Base-by-base conservation (phyloP, 345 rosid genomes). In the Camelina neglecta region DNA sequence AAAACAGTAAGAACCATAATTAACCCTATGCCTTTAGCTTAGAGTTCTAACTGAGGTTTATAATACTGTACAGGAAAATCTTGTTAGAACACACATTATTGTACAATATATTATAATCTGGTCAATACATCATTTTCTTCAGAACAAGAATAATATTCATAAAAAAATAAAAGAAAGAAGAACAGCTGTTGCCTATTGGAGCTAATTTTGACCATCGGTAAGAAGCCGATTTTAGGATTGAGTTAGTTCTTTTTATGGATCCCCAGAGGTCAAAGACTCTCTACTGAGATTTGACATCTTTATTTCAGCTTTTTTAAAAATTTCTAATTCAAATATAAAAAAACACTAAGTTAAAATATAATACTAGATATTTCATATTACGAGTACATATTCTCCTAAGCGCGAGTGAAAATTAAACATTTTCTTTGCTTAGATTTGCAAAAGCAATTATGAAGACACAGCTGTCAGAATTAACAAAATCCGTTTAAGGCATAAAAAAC, bases 191-290 rank as follows among this genome's bases (percentile, higher is more conserved):
- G 81, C 48, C 11, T 66, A 59, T n/a, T 42, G 44, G 12, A 72
- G 57, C 73, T 78, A 66, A 41, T 63, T 41, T 31, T 59, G 69
- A 78, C 81, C 81, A 59, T 58, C 48, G 73, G 77, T 72, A 65
- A 59, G 64, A 71, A 60, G 81, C 67, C 68, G 72, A 72, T 59
- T 54, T 9, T 78, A 72, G 73, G 77, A 50, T 15, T 11, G 62
- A 59, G 73, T 71, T 66, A 23, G 2, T 49, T 60, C 11, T 48
- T 78, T 78, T 72, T 48, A 68, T 59, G 63, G 81, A 78, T 65
- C 68, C 69, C 81, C 81, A 72, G 62, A 53, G 81, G 77, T 59
- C 50, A 78, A 78, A 71, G 61, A 72, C 81, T 59, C 77, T 49
- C 77, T 72, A 66, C 63, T 72, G 50, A 11, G 81, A 78, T 78